A percentile compares a stretch with the other conserved stretches of the same genome.
Conservation (phyloP, 129 eudicot genomes). For the Arctium minus region DNA sequence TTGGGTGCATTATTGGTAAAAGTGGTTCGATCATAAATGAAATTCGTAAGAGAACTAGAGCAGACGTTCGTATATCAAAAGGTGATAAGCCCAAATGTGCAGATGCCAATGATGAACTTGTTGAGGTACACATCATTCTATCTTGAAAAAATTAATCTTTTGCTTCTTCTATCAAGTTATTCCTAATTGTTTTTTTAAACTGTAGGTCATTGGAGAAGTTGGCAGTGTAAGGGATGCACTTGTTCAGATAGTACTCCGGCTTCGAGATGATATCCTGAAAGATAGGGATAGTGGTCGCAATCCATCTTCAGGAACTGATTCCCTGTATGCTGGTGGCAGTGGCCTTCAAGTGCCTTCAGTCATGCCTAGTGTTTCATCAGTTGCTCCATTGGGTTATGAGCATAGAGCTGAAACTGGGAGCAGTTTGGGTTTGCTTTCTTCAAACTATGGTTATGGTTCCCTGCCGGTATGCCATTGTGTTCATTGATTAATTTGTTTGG, state of each 20-base stretch:
- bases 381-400: conserved; percentile 60
- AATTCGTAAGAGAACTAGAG: conserved; percentile 82
- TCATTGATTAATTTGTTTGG: neutral
- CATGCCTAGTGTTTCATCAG: conserved; percentile 45
- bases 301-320: conserved; percentile 54
- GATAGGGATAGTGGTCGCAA: conserved; percentile 55
- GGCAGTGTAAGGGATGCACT: conserved; percentile 90
- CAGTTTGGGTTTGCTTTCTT: conserved; percentile 60
- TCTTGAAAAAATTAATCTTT: neutral
- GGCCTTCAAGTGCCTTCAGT: conserved; percentile 53
- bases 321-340: conserved; percentile 49
- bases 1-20: conserved; percentile 93
- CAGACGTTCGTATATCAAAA: conserved; percentile 89
- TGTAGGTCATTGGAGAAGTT: conserved; percentile 79
- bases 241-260: conserved; percentile 86
- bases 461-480: conserved; percentile 45
- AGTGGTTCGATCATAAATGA: conserved; percentile 94
- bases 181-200: conserved; percentile 3
- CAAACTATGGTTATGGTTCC: conserved; percentile 73
- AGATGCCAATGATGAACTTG: conserved; percentile 65
- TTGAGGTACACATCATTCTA: conserved; percentile 53
- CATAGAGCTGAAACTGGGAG: conserved; percentile 62
- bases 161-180: neutral
- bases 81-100: conserved; percentile 77
- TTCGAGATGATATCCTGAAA: conserved; percentile 77